Percentiles rank a stretch among this genome's conserved stretches.
Evolutionary conservation across 768 basidiomycete genomes (phyloP).

Genomic region (Pisolithus tinctorius): DNA sequence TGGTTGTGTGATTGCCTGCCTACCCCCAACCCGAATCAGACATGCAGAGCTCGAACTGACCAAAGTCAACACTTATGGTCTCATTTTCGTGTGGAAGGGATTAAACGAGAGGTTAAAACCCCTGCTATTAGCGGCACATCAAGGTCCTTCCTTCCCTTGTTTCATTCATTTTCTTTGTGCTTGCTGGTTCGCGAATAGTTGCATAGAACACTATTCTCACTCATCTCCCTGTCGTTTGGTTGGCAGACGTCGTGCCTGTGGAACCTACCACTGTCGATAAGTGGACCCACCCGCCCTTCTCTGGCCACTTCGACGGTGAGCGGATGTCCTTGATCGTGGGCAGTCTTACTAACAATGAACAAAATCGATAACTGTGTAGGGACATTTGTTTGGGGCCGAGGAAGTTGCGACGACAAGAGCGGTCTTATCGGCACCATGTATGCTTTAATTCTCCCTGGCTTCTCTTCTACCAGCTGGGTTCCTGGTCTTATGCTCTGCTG

Average conservation of each 20-base stretch:
- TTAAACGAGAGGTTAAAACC: slow-evolving; percentile 45
- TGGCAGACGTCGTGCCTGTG: slow-evolving; percentile 63
- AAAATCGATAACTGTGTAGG: slow-evolving; percentile 11
- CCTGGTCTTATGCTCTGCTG: neutral
- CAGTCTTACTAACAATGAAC: neutral
- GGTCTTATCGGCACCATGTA: slow-evolving; percentile 63
- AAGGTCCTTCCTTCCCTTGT: slow-evolving; percentile 31
- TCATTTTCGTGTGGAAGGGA: slow-evolving; percentile 55
- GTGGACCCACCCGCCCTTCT: slow-evolving; percentile 61
- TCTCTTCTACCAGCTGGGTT: neutral
- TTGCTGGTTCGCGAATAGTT: too few relatives aligned
- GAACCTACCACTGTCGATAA: slow-evolving; percentile 44
- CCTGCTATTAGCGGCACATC: slow-evolving; percentile 47
- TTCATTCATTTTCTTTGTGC: too few relatives aligned
- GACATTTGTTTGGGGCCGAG: slow-evolving; percentile 43
- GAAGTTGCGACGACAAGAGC: slow-evolving; percentile 53
- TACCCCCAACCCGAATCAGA: slow-evolving; percentile 24
- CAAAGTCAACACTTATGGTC: slow-evolving; percentile 56
- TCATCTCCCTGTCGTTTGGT: neutral
- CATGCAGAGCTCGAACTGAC: slow-evolving; percentile 45
- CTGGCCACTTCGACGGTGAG: slow-evolving; percentile 52
- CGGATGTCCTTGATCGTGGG: too few relatives aligned
- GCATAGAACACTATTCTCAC: too few relatives aligned
- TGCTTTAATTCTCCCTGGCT: neutral
- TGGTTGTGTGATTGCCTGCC: neutral